Evolutionary conservation across 148 eudicot species (phyloP).

Genomic region (Rhododendron kiyosumense): DNA sequence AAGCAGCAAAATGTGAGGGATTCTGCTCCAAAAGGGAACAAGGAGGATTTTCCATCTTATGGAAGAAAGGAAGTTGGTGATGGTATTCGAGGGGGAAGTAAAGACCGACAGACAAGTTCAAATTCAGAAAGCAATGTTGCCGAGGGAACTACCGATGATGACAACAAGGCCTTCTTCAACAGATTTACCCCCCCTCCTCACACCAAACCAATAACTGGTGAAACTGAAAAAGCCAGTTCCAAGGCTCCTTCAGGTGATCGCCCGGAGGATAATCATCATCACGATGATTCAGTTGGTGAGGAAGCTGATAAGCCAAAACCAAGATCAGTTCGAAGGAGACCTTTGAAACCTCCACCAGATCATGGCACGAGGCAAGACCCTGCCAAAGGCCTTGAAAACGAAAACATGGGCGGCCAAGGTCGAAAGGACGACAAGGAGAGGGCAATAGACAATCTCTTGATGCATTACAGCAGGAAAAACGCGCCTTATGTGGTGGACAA

Average conservation of each 20-base stretch:
- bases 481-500: constrained; percentile 1
- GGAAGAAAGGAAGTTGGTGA: constrained; percentile 1
- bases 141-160: constrained; percentile 15
- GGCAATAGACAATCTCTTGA: constrained; percentile 20
- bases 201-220: constrained; percentile 18
- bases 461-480: constrained; percentile 19
- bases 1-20: constrained; percentile 15
- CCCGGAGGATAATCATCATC: neutral
- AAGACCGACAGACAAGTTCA: neutral
- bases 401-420: neutral
- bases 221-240: neutral
- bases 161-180: constrained; percentile 26
- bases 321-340: constrained; percentile 61
- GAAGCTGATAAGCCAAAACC: constrained; percentile 30
- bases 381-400: constrained; percentile 11
- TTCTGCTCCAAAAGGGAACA: constrained; percentile 7
- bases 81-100: constrained; percentile 5
- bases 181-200: constrained; percentile 45
- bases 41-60: constrained; percentile 15
- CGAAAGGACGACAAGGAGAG: constrained; percentile 21
- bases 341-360: constrained; percentile 21
- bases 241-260: neutral
- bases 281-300: constrained; percentile 7
- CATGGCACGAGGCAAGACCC: constrained; percentile 11
- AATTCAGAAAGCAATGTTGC: constrained; percentile 8